Evolutionary conservation across 306 rosid genomes (phyloP), one percentile per base, ranked within the genome.

Genomic region (Malus orientalis): DNA sequence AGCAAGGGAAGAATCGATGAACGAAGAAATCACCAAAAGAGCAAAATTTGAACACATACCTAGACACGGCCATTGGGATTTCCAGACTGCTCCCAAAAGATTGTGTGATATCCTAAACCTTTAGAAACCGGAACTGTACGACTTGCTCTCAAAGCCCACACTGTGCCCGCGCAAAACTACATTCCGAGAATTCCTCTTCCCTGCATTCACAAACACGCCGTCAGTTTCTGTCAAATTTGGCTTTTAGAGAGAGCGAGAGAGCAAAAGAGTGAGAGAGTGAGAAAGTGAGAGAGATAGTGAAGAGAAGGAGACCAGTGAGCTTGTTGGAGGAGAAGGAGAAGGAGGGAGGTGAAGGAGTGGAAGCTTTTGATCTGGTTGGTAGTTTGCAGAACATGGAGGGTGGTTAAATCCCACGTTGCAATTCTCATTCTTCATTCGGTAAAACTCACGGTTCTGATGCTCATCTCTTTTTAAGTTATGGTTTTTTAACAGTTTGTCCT

Each of bases 81-180:
- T 67, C 98, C 97, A 32, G 96, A 94, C 77, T 94, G 95, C 85
- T 94, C 97, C 97, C 96, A 94, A 55, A 86, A 94, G 81, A 94
- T 86, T 6, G 90, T 73, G 67, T 94, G 83, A 89, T 73, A 85
- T 94, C 92, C 4, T 96, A 90, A 76, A 94, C 98, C 84, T 90
- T 92, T 76, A 92, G 81, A 77, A 80, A 74, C 93, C 96, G 1
- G 90, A 78, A 73, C 82, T 70, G 73, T 89, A 92, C 3, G 92
- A 88, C 78, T 92, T 92, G 49, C 76, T 75, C 81, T 76, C 83
- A 30, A 79, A 77, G 25, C 83, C 87, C 64, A 64, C 22, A 73
- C 59, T 84, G 10, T 80, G 86, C 64, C 80, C 84, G 49, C 86
- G 68, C 29, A 84, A 63, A 75, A 79, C 71, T 11, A 3, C 72